Evolutionary conservation across 257 asterid species (phyloP).

Genomic region (Jasminum sambac): DNA sequence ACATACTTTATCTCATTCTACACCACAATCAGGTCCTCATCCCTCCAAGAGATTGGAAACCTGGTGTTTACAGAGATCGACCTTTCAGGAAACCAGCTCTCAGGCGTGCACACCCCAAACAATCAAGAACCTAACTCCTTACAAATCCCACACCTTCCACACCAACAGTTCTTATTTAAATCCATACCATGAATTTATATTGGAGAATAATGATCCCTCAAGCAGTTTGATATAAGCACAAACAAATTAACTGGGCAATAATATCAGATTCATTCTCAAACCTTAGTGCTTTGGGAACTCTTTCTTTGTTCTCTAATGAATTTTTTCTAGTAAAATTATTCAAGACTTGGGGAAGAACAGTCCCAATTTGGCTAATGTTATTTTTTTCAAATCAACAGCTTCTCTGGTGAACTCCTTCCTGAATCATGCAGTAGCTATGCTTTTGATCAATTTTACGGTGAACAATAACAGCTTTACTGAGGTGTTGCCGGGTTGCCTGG

Average conservation of each 20-base stretch:
- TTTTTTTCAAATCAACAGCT: slow-evolving; percentile 61
- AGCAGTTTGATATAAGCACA: slow-evolving; percentile 39
- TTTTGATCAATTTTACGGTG: slow-evolving; percentile 48
- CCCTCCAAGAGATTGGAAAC: slow-evolving; percentile 58
- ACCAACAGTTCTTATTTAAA: slow-evolving; percentile 57
- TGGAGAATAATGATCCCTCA: slow-evolving; percentile 44
- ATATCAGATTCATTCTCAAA: slow-evolving; percentile 57
- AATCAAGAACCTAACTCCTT: slow-evolving; percentile 56
- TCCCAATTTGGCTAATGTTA: slow-evolving; percentile 36
- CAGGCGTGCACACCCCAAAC: slow-evolving; percentile 63
- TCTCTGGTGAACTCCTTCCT: slow-evolving; percentile 69
- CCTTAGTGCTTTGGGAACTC: slow-evolving; percentile 37
- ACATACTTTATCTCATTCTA: slow-evolving; percentile 35
- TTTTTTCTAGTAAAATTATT: slow-evolving; percentile 59
- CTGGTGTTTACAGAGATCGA: slow-evolving; percentile 38
- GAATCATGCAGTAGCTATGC: slow-evolving; percentile 56
- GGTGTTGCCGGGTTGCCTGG: slow-evolving; percentile 63
- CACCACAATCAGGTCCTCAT: slow-evolving; percentile 58
- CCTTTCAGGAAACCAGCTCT: slow-evolving; percentile 51
- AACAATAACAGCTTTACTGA: slow-evolving; percentile 59
- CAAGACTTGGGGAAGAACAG: slow-evolving; percentile 54
- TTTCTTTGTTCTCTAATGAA: slow-evolving; percentile 46
- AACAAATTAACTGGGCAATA: slow-evolving; percentile 58
- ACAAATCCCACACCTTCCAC: slow-evolving; percentile 38
- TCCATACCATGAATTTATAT: slow-evolving; percentile 56